A percentile compares a stretch with the other conserved stretches of the same genome.
Evolutionary conservation across 2,329 filamentous ascomycete species (phyloP).

Genomic region (Thelonectria olida): DNA sequence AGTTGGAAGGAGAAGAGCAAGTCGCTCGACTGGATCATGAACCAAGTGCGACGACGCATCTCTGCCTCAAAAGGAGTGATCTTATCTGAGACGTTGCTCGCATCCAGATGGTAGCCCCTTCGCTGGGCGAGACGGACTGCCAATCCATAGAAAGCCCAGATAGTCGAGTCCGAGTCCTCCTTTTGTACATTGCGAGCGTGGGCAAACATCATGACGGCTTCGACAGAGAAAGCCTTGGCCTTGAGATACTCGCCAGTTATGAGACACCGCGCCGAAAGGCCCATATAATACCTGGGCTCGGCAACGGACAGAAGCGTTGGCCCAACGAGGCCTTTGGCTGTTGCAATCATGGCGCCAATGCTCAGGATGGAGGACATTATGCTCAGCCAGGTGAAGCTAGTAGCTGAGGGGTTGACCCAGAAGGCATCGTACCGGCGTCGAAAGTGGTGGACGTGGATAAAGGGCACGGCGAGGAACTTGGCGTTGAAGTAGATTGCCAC

Average conservation of each 20-base stretch:
- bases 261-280: constrained; percentile 56
- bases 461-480: constrained; percentile 48
- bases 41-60: constrained; percentile 61
- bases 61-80: constrained; percentile 60
- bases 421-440: constrained; percentile 58
- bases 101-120: constrained; percentile 62
- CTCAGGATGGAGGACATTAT: constrained; percentile 59
- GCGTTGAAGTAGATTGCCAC: constrained; percentile 51
- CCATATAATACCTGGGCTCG: constrained; percentile 45
- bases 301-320: constrained; percentile 28
- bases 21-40: constrained; percentile 58
- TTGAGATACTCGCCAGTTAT: constrained; percentile 57
- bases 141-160: constrained; percentile 59
- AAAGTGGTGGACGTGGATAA: constrained; percentile 56
- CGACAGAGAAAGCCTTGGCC: constrained; percentile 56
- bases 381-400: constrained; percentile 60
- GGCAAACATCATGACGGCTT: constrained; percentile 58
- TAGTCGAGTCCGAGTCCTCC: constrained; percentile 52
- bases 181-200: constrained; percentile 54
- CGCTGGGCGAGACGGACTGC: constrained; percentile 59
- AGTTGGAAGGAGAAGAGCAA: constrained; percentile 60
- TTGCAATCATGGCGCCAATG: constrained; percentile 49
- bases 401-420: constrained; percentile 51
- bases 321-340: constrained; percentile 39
- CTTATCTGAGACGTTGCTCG: constrained; percentile 49